phyloP scores from a whole-genome alignment of 2,329 filamentous ascomycete genomes.

The Emergomyces pasteurianus region DNA sequence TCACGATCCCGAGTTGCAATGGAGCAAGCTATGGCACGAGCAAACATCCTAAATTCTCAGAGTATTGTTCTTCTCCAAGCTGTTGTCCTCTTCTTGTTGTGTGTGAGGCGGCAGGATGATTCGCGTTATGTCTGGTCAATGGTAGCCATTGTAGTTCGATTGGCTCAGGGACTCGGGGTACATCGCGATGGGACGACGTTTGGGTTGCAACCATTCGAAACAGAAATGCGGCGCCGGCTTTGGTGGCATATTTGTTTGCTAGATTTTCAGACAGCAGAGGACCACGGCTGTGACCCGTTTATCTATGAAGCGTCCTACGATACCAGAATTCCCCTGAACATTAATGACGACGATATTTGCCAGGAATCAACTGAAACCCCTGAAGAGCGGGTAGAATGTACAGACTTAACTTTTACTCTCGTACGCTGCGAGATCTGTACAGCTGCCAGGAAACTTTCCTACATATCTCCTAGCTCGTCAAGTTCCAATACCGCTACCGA shows the following conservation, averaged over 20 bases:
- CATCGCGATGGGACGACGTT: conserved; percentile 41
- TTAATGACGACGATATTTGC: conserved; percentile 41
- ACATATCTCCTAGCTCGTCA: conserved; percentile 20
- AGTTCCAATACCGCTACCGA: conserved; percentile 10
- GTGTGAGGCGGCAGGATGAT: conserved; percentile 31
- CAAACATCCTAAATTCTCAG: conserved; percentile 50
- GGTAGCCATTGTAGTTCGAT: conserved; percentile 30
- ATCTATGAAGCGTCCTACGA: conserved; percentile 36
- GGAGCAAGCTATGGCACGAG: conserved; percentile 52
- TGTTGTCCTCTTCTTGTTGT: conserved; percentile 48
- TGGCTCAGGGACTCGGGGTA: conserved; percentile 36
- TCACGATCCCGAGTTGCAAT: conserved; percentile 49
- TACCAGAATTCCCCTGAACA: conserved; percentile 38
- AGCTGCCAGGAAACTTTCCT: conserved; percentile 29
- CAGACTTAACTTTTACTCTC: conserved; percentile 41
- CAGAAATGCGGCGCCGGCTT: conserved; percentile 40
- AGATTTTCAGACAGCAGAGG: conserved; percentile 39
- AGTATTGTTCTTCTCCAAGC: conserved; percentile 52
- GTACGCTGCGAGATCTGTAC: conserved; percentile 44
- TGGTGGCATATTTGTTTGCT: conserved; percentile 41
- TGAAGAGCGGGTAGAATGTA: conserved; percentile 37
- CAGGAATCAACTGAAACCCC: conserved; percentile 40
- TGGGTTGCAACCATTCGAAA: conserved; percentile 37
- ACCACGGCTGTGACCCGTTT: conserved; percentile 37
- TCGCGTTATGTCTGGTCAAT: conserved; percentile 34